phyloP scores from a whole-genome alignment of 352 stramenopile species.

The Globisporangium canariense region DNA sequence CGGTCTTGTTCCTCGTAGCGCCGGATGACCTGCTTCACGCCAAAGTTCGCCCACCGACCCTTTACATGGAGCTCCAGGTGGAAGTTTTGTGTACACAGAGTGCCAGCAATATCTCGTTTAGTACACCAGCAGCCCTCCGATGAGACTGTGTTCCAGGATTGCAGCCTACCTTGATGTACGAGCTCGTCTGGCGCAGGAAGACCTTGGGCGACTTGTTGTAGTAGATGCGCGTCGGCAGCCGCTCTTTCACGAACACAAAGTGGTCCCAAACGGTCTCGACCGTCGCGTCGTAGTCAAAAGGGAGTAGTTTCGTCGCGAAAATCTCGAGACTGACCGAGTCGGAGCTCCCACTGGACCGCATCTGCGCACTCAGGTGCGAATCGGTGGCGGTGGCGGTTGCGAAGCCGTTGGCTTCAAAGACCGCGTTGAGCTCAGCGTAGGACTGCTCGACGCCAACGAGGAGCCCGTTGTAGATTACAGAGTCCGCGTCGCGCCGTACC shows the following conservation, averaged over 20 bases:
- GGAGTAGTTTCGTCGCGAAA: constrained; percentile 26
- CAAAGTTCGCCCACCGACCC: constrained; percentile 29
- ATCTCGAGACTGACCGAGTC: constrained; percentile 30
- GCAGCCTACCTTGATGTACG: constrained; percentile 15
- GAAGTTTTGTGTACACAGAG: constrained; percentile 20
- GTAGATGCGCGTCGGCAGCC: constrained; percentile 27
- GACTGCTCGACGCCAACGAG: constrained; percentile 18
- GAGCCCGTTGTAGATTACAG: constrained; percentile 21
- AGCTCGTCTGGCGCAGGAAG: constrained; percentile 6
- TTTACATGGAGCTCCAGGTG: constrained; percentile 35
- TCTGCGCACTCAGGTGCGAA: constrained; percentile 23
- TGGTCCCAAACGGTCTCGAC: constrained; percentile 38
- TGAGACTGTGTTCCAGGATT: too few relatives aligned
- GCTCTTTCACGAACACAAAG: constrained; percentile 26
- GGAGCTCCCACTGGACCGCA: constrained; percentile 18
- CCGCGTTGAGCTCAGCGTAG: constrained; percentile 24
- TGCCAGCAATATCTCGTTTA: neutral
- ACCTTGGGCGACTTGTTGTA: constrained; percentile 26
- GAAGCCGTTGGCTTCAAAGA: constrained; percentile 23
- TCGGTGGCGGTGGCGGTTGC: constrained; percentile 20
- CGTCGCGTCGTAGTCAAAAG: constrained; percentile 26
- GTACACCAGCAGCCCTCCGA: neutral
- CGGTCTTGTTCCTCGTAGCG: constrained; percentile 32
- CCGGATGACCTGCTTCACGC: constrained; percentile 32
- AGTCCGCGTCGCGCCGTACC: neutral